A percentile compares a stretch with the other conserved stretches of the same genome.
These are phyloP conservation scores for Solanum stenotomum DNA, from an alignment of 257 asterid genomes.

Conservation along the genomic window DNA sequence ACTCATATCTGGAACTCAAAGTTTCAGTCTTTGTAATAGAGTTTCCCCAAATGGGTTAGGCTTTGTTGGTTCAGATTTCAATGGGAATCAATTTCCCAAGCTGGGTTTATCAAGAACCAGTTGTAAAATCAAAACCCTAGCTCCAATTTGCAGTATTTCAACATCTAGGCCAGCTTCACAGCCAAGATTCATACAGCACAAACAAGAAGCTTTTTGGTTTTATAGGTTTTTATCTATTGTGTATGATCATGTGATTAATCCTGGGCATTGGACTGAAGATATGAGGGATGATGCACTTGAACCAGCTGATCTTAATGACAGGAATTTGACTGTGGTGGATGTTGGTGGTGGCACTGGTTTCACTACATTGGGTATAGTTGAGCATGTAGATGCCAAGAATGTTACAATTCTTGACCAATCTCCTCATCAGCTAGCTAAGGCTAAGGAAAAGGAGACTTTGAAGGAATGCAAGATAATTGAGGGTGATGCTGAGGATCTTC, in stretches of 20 bases:
- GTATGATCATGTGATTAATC: slow-evolving; percentile 88
- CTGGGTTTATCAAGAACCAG: slow-evolving; percentile 20
- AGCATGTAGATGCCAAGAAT: slow-evolving; percentile 86
- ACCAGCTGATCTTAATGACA: slow-evolving; percentile 61
- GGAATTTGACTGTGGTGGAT: slow-evolving; percentile 67
- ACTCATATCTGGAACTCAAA: slow-evolving; percentile 44
- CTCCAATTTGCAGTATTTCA: slow-evolving; percentile 60
- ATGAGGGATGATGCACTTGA: slow-evolving; percentile 97
- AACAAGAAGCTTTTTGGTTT: slow-evolving; percentile 95
- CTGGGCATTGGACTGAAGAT: slow-evolving; percentile 99
- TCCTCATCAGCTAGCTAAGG: slow-evolving; percentile 94
- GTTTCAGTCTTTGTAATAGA: slow-evolving; percentile 22
- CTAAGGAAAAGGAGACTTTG: slow-evolving; percentile 79
- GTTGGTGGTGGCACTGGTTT: slow-evolving; percentile 98
- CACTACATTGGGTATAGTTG: slow-evolving; percentile 83
- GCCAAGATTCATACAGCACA: slow-evolving; percentile 91
- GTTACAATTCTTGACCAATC: slow-evolving; percentile 98
- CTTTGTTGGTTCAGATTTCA: slow-evolving; percentile 37
- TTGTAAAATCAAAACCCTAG: slow-evolving; percentile 14
- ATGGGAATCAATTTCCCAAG: slow-evolving; percentile 29
- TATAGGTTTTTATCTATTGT: slow-evolving; percentile 82
- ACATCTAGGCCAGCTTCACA: slow-evolving; percentile 81
- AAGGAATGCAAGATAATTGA: slow-evolving; percentile 79
- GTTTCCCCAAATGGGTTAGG: slow-evolving; percentile 35
- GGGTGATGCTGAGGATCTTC: slow-evolving; percentile 98